Conservation (phyloP, 2,329 filamentous ascomycete genomes). For the Aspergillus aculeatus region DNA sequence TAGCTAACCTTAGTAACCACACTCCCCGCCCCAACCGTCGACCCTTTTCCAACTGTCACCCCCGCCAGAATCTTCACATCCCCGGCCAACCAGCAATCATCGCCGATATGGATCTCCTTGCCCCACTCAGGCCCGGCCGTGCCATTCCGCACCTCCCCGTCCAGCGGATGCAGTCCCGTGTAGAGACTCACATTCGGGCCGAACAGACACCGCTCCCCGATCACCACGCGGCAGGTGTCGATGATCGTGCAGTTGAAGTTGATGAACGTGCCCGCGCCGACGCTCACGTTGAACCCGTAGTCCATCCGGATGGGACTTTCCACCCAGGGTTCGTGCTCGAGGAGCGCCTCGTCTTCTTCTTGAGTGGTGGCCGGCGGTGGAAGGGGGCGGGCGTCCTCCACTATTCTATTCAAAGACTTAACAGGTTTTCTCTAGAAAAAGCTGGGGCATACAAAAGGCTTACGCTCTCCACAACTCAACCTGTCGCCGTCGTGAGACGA, state of each 20-base stretch:
- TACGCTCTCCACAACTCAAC: not conserved
- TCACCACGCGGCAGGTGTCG: constrained; percentile 61
- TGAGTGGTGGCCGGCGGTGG: not conserved
- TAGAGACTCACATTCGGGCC: constrained; percentile 75
- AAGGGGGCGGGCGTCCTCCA: not conserved
- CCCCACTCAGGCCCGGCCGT: constrained; percentile 71
- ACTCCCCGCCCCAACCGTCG: constrained; percentile 72
- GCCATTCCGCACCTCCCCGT: constrained; percentile 70
- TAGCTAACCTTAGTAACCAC: constrained; percentile 67
- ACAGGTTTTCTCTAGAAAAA: too few species aligned
- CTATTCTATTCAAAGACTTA: not conserved
- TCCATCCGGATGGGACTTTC: constrained; percentile 68
- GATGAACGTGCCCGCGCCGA: constrained; percentile 71
- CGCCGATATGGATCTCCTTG: constrained; percentile 68
- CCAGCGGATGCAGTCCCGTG: constrained; percentile 70
- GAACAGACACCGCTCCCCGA: constrained; percentile 72
- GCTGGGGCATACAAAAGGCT: not conserved
- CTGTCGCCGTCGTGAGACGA: not conserved
- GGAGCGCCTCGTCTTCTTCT: constrained; percentile 15
- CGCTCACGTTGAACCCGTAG: constrained; percentile 70
- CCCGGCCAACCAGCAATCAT: constrained; percentile 77
- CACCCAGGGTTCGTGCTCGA: constrained; percentile 19
- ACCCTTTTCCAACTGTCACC: constrained; percentile 71
- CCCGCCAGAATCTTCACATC: constrained; percentile 70
- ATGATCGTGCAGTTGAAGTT: constrained; percentile 72